Evolutionary conservation across 768 basidiomycete species (phyloP).

Genomic region (Termitomyces heimii): DNA sequence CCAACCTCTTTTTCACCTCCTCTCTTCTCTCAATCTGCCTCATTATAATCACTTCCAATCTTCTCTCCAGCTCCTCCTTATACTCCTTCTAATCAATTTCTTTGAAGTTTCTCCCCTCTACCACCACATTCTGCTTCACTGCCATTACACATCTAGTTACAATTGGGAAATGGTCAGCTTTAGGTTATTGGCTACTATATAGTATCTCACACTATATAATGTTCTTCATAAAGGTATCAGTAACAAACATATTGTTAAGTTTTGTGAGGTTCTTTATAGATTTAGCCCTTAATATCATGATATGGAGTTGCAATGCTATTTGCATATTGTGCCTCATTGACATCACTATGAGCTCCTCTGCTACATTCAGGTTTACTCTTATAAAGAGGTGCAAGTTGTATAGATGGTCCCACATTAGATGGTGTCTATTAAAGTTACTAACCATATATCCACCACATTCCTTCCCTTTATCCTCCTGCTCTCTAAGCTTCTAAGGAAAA

Average conservation of each 20-base stretch:
- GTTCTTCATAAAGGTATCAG: not conserved
- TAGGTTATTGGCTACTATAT: not conserved
- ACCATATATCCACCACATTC: too few relatives aligned
- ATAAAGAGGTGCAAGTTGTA: conserved; percentile 27
- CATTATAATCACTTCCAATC: not conserved
- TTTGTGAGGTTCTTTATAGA: too few relatives aligned
- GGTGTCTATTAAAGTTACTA: too few relatives aligned
- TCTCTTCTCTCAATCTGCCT: too few relatives aligned
- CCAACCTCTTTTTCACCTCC: too few relatives aligned
- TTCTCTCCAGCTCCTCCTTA: not conserved
- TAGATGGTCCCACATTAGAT: too few relatives aligned
- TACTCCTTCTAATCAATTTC: not conserved
- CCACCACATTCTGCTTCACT: too few relatives aligned
- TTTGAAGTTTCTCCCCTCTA: not conserved
- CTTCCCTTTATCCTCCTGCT: too few relatives aligned
- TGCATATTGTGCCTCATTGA: not conserved
- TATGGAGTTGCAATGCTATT: not conserved
- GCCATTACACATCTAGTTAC: not conserved
- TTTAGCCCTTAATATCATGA: too few relatives aligned
- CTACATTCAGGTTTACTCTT: conserved; percentile 9
- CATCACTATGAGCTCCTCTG: not conserved
- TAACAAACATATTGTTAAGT: too few relatives aligned
- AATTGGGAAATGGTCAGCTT: not conserved
- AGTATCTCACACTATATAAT: not conserved
- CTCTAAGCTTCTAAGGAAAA: too few relatives aligned